Evolutionary conservation across 2,329 filamentous ascomycete genomes (phyloP).

Genomic region (Cadophora sp.): DNA sequence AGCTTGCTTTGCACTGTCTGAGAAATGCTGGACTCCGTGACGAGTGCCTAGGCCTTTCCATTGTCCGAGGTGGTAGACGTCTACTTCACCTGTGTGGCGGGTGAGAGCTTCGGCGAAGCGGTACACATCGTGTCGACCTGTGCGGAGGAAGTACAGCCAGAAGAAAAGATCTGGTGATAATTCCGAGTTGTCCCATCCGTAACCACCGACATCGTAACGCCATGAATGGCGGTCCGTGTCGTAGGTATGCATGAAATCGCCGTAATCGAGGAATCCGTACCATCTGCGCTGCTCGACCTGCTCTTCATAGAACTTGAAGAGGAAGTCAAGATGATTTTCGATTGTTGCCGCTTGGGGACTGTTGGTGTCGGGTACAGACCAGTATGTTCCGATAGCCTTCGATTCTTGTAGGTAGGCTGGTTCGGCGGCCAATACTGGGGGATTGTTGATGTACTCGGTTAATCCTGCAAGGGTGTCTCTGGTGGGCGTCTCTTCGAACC

Average conservation of each 20-base stretch:
- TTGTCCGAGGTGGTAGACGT: constrained; percentile 65
- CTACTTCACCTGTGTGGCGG: constrained; percentile 66
- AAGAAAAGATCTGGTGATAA: constrained; percentile 68
- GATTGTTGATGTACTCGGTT: constrained; percentile 55
- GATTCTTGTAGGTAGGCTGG: constrained; percentile 58
- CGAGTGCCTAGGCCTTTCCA: constrained; percentile 67
- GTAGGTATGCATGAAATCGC: constrained; percentile 69
- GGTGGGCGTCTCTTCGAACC: constrained; percentile 59
- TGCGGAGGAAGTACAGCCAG: constrained; percentile 68
- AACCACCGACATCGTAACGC: constrained; percentile 69
- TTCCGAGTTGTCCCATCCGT: constrained; percentile 70
- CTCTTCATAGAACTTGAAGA: constrained; percentile 60
- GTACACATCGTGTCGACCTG: constrained; percentile 62
- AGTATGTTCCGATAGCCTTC: constrained; percentile 61
- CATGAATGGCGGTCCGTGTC: constrained; percentile 64
- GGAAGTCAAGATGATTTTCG: constrained; percentile 60
- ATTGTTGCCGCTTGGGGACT: constrained; percentile 49
- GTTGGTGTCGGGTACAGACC: constrained; percentile 51
- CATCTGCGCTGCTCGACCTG: constrained; percentile 64
- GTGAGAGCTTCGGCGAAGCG: constrained; percentile 63
- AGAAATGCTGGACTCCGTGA: constrained; percentile 67
- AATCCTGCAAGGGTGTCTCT: constrained; percentile 53
- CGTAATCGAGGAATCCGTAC: constrained; percentile 69
- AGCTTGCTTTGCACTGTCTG: constrained; percentile 66
- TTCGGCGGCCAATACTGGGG: constrained; percentile 58